A percentile compares a stretch with the other conserved stretches of the same genome.
Evolutionary conservation across 768 basidiomycete species (phyloP).

Genomic region (Suillus subluteus): DNA sequence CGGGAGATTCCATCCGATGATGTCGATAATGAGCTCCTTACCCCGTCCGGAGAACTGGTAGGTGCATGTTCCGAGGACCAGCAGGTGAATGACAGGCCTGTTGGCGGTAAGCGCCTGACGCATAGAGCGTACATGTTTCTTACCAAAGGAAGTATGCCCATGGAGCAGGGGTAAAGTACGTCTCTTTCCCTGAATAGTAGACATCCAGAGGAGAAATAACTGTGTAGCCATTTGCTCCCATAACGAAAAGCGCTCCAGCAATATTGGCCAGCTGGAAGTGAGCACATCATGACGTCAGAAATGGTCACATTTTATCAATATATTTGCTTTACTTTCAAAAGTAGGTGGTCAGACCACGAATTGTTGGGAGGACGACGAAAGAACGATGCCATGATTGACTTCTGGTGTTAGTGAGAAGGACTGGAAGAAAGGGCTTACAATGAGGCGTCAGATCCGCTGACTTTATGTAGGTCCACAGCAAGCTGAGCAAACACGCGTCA

Average conservation of each 20-base stretch:
- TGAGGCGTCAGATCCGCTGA: constrained; percentile 19
- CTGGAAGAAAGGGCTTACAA: constrained; percentile 15
- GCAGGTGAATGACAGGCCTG: constrained; percentile 65
- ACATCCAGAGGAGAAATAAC: constrained; percentile 55
- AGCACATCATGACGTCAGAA: constrained; percentile 13
- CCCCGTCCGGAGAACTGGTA: constrained; percentile 61
- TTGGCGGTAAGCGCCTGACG: constrained; percentile 7
- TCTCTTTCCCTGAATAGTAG: constrained; percentile 55
- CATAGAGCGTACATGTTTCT: constrained; percentile 17
- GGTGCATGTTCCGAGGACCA: constrained; percentile 66
- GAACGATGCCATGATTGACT: constrained; percentile 27
- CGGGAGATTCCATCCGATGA: constrained; percentile 68
- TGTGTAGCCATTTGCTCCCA: constrained; percentile 64
- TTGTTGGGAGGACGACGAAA: constrained; percentile 22
- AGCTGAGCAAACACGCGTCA: constrained; percentile 5
- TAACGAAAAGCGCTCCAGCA: constrained; percentile 54
- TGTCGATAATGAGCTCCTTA: constrained; percentile 61
- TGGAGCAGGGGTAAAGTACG: constrained; percentile 68
- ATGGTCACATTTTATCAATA: background rate
- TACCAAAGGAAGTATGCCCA: constrained; percentile 69
- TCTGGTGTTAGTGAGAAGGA: constrained; percentile 12
- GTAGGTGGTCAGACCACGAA: constrained; percentile 51
- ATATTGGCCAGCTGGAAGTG: constrained; percentile 53
- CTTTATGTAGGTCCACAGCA: constrained; percentile 29
- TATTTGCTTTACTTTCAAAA: constrained; percentile 51